These are phyloP conservation scores for Pseudopithomyces maydicus DNA, from an alignment of 2,329 filamentous ascomycete genomes.

Conservation along the genomic window DNA sequence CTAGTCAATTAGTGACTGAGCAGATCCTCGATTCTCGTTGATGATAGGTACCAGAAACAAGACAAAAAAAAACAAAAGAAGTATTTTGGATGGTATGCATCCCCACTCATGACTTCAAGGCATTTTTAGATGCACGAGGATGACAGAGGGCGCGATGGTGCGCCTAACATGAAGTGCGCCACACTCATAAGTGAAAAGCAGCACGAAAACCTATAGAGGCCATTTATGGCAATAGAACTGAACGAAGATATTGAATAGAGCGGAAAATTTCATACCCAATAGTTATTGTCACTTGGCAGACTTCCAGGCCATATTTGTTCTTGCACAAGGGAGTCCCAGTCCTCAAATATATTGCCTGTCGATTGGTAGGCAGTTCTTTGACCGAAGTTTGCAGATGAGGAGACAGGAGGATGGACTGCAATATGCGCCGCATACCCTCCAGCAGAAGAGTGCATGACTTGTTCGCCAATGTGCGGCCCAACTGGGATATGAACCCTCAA, in stretches of 20 bases:
- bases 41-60: neutral
- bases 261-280: conserved; percentile 23
- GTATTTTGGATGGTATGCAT: neutral
- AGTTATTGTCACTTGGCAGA: conserved; percentile 14
- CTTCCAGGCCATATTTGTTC: conserved; percentile 19
- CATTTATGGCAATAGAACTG: neutral
- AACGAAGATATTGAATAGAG: conserved; percentile 4
- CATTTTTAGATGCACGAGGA: neutral
- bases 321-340: conserved; percentile 24
- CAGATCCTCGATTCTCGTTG: neutral
- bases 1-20: conserved; percentile 8
- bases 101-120: neutral
- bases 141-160: neutral
- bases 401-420: conserved; percentile 5
- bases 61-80: neutral
- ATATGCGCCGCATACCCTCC: conserved; percentile 11
- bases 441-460: conserved; percentile 11
- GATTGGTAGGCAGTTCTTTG: conserved; percentile 12
- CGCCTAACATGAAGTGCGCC: neutral
- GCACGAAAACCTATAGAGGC: neutral
- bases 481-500: conserved; percentile 4
- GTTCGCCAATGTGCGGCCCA: conserved; percentile 9
- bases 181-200: neutral
- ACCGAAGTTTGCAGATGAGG: conserved; percentile 6
- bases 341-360: conserved; percentile 22